These are phyloP conservation scores for Apiotrichum gamsii DNA, from an alignment of 1,284 basidiomycete species.

Conservation along the genomic window DNA sequence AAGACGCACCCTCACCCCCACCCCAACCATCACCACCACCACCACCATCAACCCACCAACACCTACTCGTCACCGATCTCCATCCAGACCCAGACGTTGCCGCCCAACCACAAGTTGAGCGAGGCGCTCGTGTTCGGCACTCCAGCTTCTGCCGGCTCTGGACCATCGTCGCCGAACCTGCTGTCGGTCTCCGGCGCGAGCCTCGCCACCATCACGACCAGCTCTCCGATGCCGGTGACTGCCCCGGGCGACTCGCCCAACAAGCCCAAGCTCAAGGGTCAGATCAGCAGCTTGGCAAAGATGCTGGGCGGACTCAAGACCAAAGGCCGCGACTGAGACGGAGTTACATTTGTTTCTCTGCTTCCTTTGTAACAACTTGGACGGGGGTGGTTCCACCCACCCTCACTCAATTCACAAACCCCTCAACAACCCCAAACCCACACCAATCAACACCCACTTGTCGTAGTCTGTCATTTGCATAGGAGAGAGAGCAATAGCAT, in stretches of 20 bases:
- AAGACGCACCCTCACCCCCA: not conserved
- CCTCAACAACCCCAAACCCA: no score
- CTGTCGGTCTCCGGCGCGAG: no score
- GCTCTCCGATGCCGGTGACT: no score
- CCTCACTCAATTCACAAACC: no score
- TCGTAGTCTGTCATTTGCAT: no score
- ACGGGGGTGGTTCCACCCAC: no score
- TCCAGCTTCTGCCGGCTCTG: not conserved
- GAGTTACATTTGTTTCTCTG: not conserved
- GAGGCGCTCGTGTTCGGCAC: no score
- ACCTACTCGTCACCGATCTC: no score
- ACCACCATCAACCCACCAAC: not conserved
- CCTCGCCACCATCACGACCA: not conserved
- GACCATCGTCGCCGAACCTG: no score
- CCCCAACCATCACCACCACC: not conserved
- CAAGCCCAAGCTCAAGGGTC: constrained; percentile 44
- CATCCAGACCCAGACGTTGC: no score
- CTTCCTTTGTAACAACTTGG: not conserved
- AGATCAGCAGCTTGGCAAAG: constrained; percentile 43
- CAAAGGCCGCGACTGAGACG: constrained; percentile 35
- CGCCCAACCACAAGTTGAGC: no score
- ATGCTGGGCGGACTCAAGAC: constrained; percentile 46
- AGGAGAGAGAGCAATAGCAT: no score
- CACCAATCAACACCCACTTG: not conserved
- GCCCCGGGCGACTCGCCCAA: constrained; percentile 20